phyloP scores from a whole-genome alignment of 2,329 filamentous ascomycete genomes.

The Myriosclerotinia duriaeana region DNA sequence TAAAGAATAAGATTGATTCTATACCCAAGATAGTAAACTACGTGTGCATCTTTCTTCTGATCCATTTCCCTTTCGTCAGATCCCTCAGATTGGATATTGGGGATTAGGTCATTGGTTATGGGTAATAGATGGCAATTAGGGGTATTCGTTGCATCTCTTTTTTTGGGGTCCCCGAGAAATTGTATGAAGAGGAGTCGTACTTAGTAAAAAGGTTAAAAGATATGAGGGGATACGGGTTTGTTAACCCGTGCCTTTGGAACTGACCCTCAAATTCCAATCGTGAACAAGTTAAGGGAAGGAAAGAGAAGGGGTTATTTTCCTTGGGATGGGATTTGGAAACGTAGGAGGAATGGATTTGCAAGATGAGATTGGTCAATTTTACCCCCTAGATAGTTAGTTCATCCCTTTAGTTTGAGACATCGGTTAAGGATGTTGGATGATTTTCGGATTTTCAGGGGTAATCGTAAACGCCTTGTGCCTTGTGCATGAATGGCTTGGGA shows the following conservation, averaged over 20 bases:
- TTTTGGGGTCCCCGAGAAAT: no score
- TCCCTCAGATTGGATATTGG: neutral
- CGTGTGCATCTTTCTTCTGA: neutral
- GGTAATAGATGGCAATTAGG: neutral
- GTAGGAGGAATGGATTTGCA: no score
- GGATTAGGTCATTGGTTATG: neutral
- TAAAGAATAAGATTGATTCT: no score
- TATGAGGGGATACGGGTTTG: no score
- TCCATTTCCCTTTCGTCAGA: neutral
- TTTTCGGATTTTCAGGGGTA: conserved; percentile 19
- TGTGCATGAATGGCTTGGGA: conserved; percentile 13
- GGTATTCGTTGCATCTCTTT: neutral
- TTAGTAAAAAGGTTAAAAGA: neutral
- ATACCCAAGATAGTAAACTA: no score
- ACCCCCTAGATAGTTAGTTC: neutral
- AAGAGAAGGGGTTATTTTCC: no score
- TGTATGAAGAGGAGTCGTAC: no score
- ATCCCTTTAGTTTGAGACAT: conserved; percentile 12
- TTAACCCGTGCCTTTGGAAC: no score
- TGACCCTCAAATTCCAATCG: no score
- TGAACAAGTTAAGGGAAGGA: no score
- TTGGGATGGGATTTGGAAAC: no score
- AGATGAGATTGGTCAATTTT: neutral
- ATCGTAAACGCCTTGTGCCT: neutral
- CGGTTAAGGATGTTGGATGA: neutral